These are phyloP conservation scores for Microthyrium microscopicum DNA, from an alignment of 2,329 filamentous ascomycete species.

Conservation along the genomic window DNA sequence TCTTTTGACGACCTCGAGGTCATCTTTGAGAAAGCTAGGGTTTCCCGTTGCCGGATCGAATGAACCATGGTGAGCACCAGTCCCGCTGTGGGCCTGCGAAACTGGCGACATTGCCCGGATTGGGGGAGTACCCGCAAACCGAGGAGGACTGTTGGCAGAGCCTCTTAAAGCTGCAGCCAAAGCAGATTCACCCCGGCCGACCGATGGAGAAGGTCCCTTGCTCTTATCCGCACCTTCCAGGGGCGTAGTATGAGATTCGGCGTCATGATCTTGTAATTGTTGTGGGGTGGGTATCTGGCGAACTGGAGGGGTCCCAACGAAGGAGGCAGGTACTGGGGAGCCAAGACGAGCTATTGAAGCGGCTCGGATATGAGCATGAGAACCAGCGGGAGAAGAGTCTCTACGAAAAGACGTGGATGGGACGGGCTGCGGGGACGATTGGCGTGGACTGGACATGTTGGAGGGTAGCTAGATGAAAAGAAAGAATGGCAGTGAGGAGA, in stretches of 20 bases:
- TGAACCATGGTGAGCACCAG: conserved; percentile 64
- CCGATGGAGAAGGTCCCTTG: conserved; percentile 45
- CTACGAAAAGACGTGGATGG: too few species aligned
- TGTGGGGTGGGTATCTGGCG: conserved; percentile 34
- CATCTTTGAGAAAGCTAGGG: conserved; percentile 53
- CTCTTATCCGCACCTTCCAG: conserved; percentile 43
- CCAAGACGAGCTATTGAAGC: conserved; percentile 9
- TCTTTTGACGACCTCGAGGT: conserved; percentile 78
- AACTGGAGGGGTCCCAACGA: conserved; percentile 28
- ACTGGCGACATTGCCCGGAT: conserved; percentile 40
- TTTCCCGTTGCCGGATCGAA: conserved; percentile 49
- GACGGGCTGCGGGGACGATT: too few species aligned
- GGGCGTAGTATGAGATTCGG: too few species aligned
- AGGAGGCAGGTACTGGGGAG: conserved; percentile 6
- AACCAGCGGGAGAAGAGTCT: conserved; percentile 7
- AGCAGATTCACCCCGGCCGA: conserved; percentile 63
- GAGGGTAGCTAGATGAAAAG: too few species aligned
- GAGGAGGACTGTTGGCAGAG: conserved; percentile 48
- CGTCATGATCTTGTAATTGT: too few species aligned
- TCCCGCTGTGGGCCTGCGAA: conserved; percentile 27
- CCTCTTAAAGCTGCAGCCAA: conserved; percentile 75
- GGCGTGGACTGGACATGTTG: too few species aligned
- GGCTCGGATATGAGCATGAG: conserved; percentile 5
- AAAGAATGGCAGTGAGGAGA: too few species aligned
- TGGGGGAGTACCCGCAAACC: conserved; percentile 43